phyloP scores from a whole-genome alignment of 2,329 filamentous ascomycete genomes.

The Diaporthe capsici region DNA sequence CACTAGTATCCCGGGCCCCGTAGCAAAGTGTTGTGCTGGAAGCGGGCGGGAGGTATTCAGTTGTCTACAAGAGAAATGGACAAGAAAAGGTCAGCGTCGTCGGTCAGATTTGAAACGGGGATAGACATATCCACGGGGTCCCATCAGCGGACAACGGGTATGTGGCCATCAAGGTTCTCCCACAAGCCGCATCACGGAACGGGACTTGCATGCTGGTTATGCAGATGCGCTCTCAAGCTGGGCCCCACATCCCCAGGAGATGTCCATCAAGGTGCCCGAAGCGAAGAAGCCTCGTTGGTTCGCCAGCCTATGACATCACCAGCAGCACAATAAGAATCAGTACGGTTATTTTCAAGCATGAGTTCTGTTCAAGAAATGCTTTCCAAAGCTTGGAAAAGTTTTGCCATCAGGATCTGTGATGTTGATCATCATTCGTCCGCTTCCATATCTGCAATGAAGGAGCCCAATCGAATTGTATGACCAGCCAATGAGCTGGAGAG shows the following conservation, averaged over 20 bases:
- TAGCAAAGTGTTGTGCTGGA: not conserved
- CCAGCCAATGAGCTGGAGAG: not conserved
- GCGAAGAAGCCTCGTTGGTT: not conserved
- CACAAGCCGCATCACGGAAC: no score
- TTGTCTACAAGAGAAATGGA: not conserved
- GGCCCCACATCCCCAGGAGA: not conserved
- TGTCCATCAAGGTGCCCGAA: slow-evolving; percentile 33
- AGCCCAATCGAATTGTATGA: not conserved
- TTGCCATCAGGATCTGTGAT: not conserved
- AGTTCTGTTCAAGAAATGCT: not conserved
- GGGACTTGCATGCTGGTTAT: not conserved
- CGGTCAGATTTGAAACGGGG: no score
- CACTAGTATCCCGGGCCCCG: no score
- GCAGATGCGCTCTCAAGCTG: not conserved
- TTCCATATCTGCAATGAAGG: not conserved
- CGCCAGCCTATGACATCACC: not conserved
- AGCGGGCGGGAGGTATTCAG: not conserved
- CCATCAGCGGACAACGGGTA: not conserved
- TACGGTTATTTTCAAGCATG: not conserved
- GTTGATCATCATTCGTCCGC: not conserved
- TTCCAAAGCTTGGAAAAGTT: not conserved
- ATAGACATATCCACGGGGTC: not conserved
- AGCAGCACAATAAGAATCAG: not conserved
- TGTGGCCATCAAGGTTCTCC: slow-evolving; percentile 35
- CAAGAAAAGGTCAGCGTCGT: not conserved